phyloP scores from a whole-genome alignment of 345 rosid species.

The Eucalyptus melliodora region DNA sequence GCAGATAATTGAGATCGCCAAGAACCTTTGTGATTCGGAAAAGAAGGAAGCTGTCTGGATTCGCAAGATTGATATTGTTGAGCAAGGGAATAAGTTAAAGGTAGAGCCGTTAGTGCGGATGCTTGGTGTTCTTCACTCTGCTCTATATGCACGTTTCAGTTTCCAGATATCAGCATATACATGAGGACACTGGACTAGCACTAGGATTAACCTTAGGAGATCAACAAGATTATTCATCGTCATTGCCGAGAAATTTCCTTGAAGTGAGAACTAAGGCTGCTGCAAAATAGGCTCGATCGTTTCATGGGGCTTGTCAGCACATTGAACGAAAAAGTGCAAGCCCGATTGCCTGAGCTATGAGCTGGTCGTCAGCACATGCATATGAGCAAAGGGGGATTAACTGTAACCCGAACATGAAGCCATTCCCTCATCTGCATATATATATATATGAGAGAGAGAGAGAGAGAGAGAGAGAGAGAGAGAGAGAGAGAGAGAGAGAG shows the following conservation, averaged over 20 bases:
- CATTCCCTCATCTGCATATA: not conserved
- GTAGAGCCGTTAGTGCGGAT: slow-evolving; percentile 4
- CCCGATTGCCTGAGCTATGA: not conserved
- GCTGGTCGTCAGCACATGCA: not conserved
- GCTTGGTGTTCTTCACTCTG: not conserved
- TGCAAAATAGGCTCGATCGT: not conserved
- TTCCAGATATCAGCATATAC: not conserved
- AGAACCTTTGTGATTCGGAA: slow-evolving; percentile 89
- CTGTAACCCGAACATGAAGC: not conserved
- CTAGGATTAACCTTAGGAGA: not conserved
- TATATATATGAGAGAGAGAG: no score
- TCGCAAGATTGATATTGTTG: slow-evolving; percentile 75
- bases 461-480: not conserved
- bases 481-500: no score
- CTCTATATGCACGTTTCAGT: not conserved
- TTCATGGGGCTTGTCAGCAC: not conserved
- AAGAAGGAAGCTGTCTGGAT: slow-evolving; percentile 97
- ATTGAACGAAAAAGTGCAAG: not conserved
- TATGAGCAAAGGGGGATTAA: no score
- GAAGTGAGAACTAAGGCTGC: not conserved
- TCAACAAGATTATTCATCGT: not conserved
- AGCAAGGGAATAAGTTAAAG: slow-evolving; percentile 57
- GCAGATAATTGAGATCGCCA: slow-evolving; percentile 78
- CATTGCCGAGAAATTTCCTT: not conserved
- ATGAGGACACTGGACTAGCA: not conserved